Percentiles rank a stretch among this genome's conserved stretches.
These are phyloP conservation scores for Teratosphaeria destructans DNA, from an alignment of 2,329 filamentous ascomycete species.

Conservation along the genomic window DNA sequence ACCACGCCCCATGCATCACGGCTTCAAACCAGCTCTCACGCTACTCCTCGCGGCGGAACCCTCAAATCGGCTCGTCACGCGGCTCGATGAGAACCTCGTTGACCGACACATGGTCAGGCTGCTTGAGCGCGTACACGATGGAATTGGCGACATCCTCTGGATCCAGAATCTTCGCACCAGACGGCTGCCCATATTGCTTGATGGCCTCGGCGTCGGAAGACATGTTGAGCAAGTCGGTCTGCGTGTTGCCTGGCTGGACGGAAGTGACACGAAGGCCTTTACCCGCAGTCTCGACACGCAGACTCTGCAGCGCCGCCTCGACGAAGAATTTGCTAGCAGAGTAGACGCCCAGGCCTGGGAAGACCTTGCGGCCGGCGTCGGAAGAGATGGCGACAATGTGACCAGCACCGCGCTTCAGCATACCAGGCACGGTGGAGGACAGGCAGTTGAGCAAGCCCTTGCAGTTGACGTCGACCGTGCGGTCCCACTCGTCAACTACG, in stretches of 20 bases:
- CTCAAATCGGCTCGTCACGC: slow-evolving; percentile 60
- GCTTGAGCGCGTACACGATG: slow-evolving; percentile 63
- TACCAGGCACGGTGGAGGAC: slow-evolving; percentile 56
- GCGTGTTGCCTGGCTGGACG: slow-evolving; percentile 68
- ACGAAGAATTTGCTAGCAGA: slow-evolving; percentile 79
- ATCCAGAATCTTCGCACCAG: slow-evolving; percentile 64
- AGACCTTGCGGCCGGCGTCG: slow-evolving; percentile 71
- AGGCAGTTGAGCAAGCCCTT: slow-evolving; percentile 69
- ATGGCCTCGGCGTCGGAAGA: slow-evolving; percentile 66
- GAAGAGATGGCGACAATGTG: slow-evolving; percentile 76
- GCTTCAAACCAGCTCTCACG: neutral
- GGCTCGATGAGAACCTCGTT: slow-evolving; percentile 75
- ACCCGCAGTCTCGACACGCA: slow-evolving; percentile 67
- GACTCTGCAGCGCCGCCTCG: slow-evolving; percentile 64
- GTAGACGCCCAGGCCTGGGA: slow-evolving; percentile 72
- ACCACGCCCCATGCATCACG: neutral
- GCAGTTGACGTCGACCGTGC: slow-evolving; percentile 77
- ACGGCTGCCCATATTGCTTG: slow-evolving; percentile 67
- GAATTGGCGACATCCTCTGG: slow-evolving; percentile 61
- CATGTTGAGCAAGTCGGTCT: slow-evolving; percentile 63
- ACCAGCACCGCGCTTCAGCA: slow-evolving; percentile 58
- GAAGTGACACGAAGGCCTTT: slow-evolving; percentile 62
- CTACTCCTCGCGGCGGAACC: neutral
- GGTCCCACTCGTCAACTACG: slow-evolving; percentile 66
- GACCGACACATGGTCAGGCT: slow-evolving; percentile 65